These are phyloP conservation scores for Betula pendula DNA, from an alignment of 306 rosid species.

Conservation along the genomic window DNA sequence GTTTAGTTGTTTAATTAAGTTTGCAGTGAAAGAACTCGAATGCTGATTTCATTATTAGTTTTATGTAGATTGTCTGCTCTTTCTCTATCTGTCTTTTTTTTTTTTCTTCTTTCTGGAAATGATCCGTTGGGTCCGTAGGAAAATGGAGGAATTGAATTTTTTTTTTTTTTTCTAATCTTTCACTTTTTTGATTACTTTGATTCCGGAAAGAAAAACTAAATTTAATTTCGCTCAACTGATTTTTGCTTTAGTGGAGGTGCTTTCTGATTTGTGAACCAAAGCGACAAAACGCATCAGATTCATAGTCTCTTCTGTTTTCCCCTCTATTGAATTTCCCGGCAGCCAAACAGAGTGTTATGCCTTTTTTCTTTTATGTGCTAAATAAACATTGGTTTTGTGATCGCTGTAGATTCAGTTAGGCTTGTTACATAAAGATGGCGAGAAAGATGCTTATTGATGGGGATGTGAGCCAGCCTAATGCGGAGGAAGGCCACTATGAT, in stretches of 20 bases:
- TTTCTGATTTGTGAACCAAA: not conserved
- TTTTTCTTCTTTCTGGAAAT: too few species aligned
- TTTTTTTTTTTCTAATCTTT: not conserved
- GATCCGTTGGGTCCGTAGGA: not conserved
- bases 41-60: not conserved
- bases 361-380: constrained; percentile 11
- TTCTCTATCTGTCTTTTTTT: not conserved
- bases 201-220: not conserved
- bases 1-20: not conserved
- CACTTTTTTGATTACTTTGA: not conserved
- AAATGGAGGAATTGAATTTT: not conserved
- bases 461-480: constrained; percentile 44
- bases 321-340: not conserved
- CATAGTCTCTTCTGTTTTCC: not conserved
- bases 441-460: constrained; percentile 85
- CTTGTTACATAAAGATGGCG: constrained; percentile 53
- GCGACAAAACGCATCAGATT: not conserved
- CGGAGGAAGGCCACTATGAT: constrained; percentile 52
- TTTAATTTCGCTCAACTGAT: not conserved
- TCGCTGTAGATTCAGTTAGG: constrained; percentile 25
- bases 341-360: not conserved
- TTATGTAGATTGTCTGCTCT: not conserved
- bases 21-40: not conserved
- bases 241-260: not conserved
- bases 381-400: not conserved